A percentile compares a stretch with the other conserved stretches of the same genome.
phyloP scores from a whole-genome alignment of 257 asterid genomes.

The Haberlea rhodopensis region DNA sequence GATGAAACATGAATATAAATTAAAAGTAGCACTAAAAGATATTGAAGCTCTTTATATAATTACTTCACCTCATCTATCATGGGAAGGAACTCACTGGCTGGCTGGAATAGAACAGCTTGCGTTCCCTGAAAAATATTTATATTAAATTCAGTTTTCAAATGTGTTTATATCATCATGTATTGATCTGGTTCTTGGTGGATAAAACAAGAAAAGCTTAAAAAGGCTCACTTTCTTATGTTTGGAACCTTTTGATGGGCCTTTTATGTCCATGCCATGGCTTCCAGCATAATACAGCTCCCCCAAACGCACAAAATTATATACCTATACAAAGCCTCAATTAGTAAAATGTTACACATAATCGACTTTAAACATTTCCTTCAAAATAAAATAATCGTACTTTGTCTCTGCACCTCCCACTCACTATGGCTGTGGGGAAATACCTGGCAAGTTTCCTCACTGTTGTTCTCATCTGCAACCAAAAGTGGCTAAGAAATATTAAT shows the following conservation, averaged over 20 bases:
- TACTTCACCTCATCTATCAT: conserved; percentile 69
- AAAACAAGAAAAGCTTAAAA: not conserved
- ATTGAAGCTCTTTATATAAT: no score
- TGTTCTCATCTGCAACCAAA: conserved; percentile 46
- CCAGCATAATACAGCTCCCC: conserved; percentile 98
- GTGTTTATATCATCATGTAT: no score
- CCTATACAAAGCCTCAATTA: conserved; percentile 33
- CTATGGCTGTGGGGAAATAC: conserved; percentile 87
- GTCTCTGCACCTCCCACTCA: conserved; percentile 88
- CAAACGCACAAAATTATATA: conserved; percentile 76
- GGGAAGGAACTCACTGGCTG: conserved; percentile 92
- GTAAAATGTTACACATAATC: not conserved
- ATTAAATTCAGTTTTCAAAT: no score
- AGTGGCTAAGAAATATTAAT: not conserved
- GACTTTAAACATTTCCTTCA: not conserved
- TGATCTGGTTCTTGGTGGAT: not conserved
- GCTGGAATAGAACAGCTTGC: conserved; percentile 65
- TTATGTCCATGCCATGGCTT: conserved; percentile 99
- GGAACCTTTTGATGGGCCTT: conserved; percentile 90
- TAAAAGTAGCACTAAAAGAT: no score
- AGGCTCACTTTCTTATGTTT: conserved; percentile 57
- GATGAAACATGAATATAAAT: not conserved
- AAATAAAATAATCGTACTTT: conserved; percentile 43
- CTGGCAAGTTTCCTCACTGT: conserved; percentile 78
- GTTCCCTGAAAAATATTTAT: conserved; percentile 30